Evolutionary conservation across 768 basidiomycete genomes (phyloP).

Genomic region (Dentipellis fragilis): DNA sequence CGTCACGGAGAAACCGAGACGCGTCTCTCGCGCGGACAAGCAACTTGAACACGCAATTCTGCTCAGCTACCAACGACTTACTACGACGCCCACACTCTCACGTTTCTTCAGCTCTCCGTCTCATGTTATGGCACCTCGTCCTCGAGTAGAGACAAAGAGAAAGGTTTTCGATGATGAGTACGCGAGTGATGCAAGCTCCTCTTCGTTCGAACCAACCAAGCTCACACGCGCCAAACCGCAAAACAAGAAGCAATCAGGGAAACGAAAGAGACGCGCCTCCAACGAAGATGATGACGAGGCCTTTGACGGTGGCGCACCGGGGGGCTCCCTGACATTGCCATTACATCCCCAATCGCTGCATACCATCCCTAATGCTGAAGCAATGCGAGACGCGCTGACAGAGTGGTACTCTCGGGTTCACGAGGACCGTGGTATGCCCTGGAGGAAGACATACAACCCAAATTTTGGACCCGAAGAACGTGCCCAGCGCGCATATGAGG

Average conservation of each 20-base stretch:
- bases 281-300: neutral
- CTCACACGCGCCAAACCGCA: neutral
- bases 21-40: no score
- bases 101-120: no score
- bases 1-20: no score
- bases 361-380: constrained; percentile 28
- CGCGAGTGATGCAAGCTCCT: no score
- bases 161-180: no score
- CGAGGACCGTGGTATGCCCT: constrained; percentile 76
- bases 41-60: no score
- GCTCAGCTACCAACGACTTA: no score
- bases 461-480: constrained; percentile 44
- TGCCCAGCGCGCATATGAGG: constrained; percentile 88
- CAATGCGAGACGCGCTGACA: constrained; percentile 41
- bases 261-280: constrained; percentile 1
- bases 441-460: constrained; percentile 68
- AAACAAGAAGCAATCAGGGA: neutral
- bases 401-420: constrained; percentile 67
- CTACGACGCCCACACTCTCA: no score
- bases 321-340: neutral
- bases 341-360: constrained; percentile 41
- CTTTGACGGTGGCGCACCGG: no score
- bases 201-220: no score
- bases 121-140: no score
- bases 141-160: no score